phyloP scores from a whole-genome alignment of 768 basidiomycete species.

The Mycena maculata region DNA sequence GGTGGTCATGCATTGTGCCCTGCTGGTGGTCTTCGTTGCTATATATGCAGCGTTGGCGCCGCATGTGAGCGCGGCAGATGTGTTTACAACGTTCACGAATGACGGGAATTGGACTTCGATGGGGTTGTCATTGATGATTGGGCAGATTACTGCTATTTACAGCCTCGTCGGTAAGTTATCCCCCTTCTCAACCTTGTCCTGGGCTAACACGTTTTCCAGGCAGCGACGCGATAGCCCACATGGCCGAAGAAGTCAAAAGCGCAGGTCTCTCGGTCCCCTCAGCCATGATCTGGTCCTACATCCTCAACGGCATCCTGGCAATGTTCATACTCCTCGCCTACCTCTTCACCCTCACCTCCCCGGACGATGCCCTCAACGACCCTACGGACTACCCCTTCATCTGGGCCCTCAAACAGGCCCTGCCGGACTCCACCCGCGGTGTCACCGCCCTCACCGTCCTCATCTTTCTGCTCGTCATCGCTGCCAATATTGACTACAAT shows the following conservation, averaged over 20 bases:
- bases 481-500: conserved; percentile 28
- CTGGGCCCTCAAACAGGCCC: conserved; percentile 26
- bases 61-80: conserved; percentile 25
- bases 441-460: conserved; percentile 25
- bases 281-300: conserved; percentile 28
- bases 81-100: conserved; percentile 27
- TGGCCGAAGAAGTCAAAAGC: conserved; percentile 26
- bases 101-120: conserved; percentile 26
- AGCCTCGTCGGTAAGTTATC: conserved; percentile 26
- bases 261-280: conserved; percentile 27
- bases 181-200: conserved; percentile 22
- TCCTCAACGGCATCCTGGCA: conserved; percentile 25
- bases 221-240: conserved; percentile 27
- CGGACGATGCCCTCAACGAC: conserved; percentile 26
- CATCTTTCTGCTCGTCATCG: conserved; percentile 22
- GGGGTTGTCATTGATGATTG: conserved; percentile 26
- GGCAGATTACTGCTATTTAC: conserved; percentile 27
- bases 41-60: conserved; percentile 25
- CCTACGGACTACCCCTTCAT: conserved; percentile 26
- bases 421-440: conserved; percentile 24
- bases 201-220: conserved; percentile 22
- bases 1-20: conserved; percentile 27
- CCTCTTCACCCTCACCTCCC: conserved; percentile 27
- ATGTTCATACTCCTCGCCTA: conserved; percentile 26
- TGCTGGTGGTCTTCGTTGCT: conserved; percentile 27